These are phyloP conservation scores for Populus ilicifolia DNA, from an alignment of 345 rosid species.

Conservation along the genomic window DNA sequence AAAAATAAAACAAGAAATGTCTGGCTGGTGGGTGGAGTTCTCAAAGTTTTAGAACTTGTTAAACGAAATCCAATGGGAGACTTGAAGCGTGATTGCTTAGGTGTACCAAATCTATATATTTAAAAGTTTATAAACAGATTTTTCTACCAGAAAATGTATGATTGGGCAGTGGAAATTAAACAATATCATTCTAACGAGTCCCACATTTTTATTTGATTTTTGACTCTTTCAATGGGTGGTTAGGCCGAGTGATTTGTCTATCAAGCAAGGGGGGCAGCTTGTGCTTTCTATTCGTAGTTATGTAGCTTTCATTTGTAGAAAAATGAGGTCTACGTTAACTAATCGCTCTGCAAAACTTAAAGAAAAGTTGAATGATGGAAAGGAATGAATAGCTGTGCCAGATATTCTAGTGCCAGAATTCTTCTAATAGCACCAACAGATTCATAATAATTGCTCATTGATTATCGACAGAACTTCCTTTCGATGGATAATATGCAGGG, in stretches of 20 bases:
- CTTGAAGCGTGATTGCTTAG: not conserved
- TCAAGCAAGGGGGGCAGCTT: not conserved
- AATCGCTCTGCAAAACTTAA: not conserved
- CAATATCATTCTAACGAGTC: not conserved
- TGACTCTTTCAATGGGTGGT: not conserved
- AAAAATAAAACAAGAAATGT: not conserved
- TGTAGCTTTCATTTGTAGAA: not conserved
- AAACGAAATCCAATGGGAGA: not conserved
- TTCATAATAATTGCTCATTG: not conserved
- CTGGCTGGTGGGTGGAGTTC: not conserved
- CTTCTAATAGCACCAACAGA: not conserved
- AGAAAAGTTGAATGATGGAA: too few relatives aligned
- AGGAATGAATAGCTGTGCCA: too few relatives aligned
- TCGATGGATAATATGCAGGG: slow-evolving; percentile 36
- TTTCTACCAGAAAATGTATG: not conserved
- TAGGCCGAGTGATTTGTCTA: not conserved
- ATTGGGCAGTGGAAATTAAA: not conserved
- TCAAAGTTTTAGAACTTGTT: not conserved
- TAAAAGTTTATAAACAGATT: not conserved
- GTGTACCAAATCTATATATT: not conserved
- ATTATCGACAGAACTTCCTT: not conserved
- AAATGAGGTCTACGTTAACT: not conserved
- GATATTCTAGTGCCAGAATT: too few relatives aligned
- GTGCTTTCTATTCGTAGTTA: not conserved
- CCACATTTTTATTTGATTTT: not conserved